A percentile compares a stretch with the other conserved stretches of the same genome.
Evolutionary conservation across 129 eudicot genomes (phyloP).

Genomic region (sunflower (Helianthus annuus)): DNA sequence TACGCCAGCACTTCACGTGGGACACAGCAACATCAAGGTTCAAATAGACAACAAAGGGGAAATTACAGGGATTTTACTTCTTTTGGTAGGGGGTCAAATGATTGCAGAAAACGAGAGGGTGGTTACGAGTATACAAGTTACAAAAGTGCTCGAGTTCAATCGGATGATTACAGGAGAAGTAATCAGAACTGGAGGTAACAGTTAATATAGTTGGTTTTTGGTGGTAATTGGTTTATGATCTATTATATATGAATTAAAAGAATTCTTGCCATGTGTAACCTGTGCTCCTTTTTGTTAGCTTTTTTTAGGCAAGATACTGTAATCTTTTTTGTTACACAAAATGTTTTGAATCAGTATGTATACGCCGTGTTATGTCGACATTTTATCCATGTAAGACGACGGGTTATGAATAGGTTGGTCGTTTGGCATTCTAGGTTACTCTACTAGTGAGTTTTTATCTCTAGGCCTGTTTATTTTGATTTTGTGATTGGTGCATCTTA

Average conservation of each 20-base stretch:
- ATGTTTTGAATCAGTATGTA: slow-evolving; percentile 7
- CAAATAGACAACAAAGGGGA: slow-evolving; percentile 18
- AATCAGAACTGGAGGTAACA: slow-evolving; percentile 34
- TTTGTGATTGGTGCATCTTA: too few species aligned
- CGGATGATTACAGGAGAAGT: slow-evolving; percentile 29
- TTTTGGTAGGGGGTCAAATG: slow-evolving; percentile 36
- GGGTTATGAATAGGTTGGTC: too few species aligned
- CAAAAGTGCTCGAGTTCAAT: slow-evolving; percentile 45
- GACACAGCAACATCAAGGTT: neutral
- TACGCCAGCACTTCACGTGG: neutral
- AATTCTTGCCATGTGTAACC: slow-evolving; percentile 6
- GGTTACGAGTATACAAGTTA: slow-evolving; percentile 47
- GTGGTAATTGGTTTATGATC: slow-evolving; percentile 17
- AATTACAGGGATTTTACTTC: slow-evolving; percentile 26
- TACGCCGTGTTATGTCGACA: slow-evolving; percentile 21
- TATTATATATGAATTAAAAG: slow-evolving; percentile 15
- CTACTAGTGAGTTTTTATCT: too few species aligned
- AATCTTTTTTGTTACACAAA: neutral
- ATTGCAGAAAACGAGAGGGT: slow-evolving; percentile 70
- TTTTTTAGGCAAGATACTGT: slow-evolving; percentile 23
- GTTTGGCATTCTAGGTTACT: too few species aligned
- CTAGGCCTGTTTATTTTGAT: too few species aligned
- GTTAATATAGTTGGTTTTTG: slow-evolving; percentile 31
- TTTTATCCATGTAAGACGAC: slow-evolving; percentile 6
- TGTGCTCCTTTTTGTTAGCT: slow-evolving; percentile 28